These are phyloP conservation scores for Epichloe bromicola DNA, from an alignment of 2,329 filamentous ascomycete genomes.

Conservation along the genomic window DNA sequence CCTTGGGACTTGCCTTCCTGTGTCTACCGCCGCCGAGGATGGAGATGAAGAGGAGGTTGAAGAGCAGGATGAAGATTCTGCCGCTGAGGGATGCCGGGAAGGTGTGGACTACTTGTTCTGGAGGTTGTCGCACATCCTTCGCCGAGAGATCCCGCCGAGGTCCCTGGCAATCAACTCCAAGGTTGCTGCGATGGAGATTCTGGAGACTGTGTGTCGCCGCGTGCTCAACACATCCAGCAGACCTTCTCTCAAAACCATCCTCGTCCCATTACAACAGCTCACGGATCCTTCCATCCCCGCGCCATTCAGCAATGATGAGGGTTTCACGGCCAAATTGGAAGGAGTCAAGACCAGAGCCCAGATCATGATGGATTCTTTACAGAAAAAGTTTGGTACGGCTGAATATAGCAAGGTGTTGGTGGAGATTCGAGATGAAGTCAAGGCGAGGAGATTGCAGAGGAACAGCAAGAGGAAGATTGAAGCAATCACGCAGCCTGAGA, in stretches of 20 bases:
- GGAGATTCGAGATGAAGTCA: slow-evolving; percentile 60
- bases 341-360: slow-evolving; percentile 57
- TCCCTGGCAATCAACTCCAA: slow-evolving; percentile 58
- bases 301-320: slow-evolving; percentile 57
- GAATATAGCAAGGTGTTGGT: slow-evolving; percentile 65
- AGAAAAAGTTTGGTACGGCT: slow-evolving; percentile 71
- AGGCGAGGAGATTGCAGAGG: slow-evolving; percentile 57
- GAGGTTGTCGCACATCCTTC: slow-evolving; percentile 64
- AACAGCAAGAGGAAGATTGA: slow-evolving; percentile 82
- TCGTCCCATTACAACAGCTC: slow-evolving; percentile 60
- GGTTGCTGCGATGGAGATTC: slow-evolving; percentile 58
- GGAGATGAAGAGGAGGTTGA: slow-evolving; percentile 30
- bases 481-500: slow-evolving; percentile 70
- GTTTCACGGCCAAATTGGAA: slow-evolving; percentile 57
- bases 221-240: slow-evolving; percentile 43
- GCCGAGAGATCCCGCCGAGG: slow-evolving; percentile 57
- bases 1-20: slow-evolving; percentile 47
- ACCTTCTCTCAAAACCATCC: slow-evolving; percentile 47
- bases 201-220: slow-evolving; percentile 55
- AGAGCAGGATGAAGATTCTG: slow-evolving; percentile 27
- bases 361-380: slow-evolving; percentile 68
- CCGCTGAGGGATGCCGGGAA: slow-evolving; percentile 16
- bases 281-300: slow-evolving; percentile 65
- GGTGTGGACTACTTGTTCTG: slow-evolving; percentile 62
- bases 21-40: slow-evolving; percentile 25